Conservation (phyloP, 805 yeast species). For the Candida chauliodis region DNA sequence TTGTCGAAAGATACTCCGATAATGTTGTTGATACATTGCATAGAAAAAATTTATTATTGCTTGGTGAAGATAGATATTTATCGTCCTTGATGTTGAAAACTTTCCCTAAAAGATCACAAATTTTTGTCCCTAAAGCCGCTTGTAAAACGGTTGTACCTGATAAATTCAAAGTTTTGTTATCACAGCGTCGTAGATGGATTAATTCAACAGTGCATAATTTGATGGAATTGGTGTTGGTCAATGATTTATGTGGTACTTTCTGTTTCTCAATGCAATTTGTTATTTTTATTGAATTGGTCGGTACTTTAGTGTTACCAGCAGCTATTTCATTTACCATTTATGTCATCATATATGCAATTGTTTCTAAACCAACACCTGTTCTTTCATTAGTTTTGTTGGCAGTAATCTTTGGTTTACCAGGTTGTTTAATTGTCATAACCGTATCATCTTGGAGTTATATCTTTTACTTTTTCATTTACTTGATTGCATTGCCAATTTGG, state of each 20-base stretch:
- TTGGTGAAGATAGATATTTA: constrained; percentile 89
- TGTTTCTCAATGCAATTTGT: constrained; percentile 95
- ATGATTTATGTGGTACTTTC: constrained; percentile 89
- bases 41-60: constrained; percentile 74
- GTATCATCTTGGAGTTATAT: constrained; percentile 71
- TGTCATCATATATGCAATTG: constrained; percentile 67
- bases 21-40: constrained; percentile 82
- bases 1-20: constrained; percentile 87
- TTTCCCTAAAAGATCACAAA: constrained; percentile 83
- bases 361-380: constrained; percentile 71
- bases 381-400: constrained; percentile 74
- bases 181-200: constrained; percentile 96
- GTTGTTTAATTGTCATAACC: constrained; percentile 73
- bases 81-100: constrained; percentile 83
- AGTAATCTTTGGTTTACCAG: constrained; percentile 82
- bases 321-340: constrained; percentile 82
- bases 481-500: constrained; percentile 89
- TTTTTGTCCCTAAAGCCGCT: constrained; percentile 86
- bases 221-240: constrained; percentile 79
- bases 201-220: constrained; percentile 91
- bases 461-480: constrained; percentile 74
- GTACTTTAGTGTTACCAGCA: constrained; percentile 85
- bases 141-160: constrained; percentile 92
- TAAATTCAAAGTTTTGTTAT: constrained; percentile 69
- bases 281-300: constrained; percentile 76